Conservation (phyloP, 345 rosid genomes). For the Eucalyptus brandiana region DNA sequence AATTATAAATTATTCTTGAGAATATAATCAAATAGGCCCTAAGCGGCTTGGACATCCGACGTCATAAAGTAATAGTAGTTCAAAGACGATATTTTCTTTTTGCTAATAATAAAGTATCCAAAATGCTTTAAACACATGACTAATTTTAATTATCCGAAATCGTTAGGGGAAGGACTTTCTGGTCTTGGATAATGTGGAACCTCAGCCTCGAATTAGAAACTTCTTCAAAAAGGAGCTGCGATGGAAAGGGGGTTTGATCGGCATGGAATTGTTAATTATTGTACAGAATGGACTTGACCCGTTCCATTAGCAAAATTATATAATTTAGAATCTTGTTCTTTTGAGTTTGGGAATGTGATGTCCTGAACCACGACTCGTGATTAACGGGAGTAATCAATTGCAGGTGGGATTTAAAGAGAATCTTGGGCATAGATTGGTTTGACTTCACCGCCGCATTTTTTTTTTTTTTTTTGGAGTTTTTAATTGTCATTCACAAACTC, state of each 20-base stretch:
- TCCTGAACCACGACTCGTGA: not conserved
- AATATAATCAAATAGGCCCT: accelerated
- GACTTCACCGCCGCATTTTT: not conserved
- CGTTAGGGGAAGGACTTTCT: not conserved
- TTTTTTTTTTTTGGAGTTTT: not conserved
- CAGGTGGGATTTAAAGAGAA: not conserved
- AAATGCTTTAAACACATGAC: not conserved
- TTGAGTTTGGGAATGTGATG: not conserved
- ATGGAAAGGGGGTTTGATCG: not conserved
- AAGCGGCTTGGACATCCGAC: not conserved
- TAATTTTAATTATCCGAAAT: not conserved
- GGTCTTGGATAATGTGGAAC: not conserved
- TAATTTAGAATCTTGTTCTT: not conserved
- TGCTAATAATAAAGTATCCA: not conserved
- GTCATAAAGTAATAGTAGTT: not conserved
- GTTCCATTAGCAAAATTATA: not conserved
- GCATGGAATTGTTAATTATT: not conserved
- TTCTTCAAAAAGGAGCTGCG: not conserved
- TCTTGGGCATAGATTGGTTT: not conserved
- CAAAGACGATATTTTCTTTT: not conserved
- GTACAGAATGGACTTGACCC: not conserved
- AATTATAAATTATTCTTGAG: accelerated
- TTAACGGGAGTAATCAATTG: not conserved
- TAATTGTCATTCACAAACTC: not conserved
- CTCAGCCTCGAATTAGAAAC: not conserved